These are phyloP conservation scores for Alisma plantagoaquatica DNA, from an alignment of 106 monocot genomes.

Conservation along the genomic window DNA sequence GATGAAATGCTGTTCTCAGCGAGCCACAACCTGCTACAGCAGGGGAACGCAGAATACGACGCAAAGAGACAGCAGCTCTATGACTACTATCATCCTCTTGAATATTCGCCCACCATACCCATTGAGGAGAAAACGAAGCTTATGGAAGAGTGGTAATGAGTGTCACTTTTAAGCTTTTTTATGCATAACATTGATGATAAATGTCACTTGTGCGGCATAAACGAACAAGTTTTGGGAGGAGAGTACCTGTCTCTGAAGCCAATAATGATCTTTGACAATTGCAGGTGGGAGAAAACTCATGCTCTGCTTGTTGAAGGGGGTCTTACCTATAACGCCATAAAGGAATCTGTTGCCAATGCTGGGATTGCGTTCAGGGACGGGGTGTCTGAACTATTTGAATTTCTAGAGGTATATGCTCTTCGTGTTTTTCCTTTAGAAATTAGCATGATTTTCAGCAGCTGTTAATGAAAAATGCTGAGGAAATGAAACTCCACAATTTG, in stretches of 20 bases:
- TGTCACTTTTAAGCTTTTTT: not conserved
- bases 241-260: too few species aligned
- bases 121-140: conserved; percentile 73
- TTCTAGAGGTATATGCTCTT: conserved; percentile 40
- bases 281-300: conserved; percentile 88
- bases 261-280: not conserved
- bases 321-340: conserved; percentile 56
- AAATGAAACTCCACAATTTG: conserved; percentile 3
- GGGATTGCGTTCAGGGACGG: conserved; percentile 74
- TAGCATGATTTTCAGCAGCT: not conserved
- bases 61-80: conserved; percentile 56
- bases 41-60: conserved; percentile 59
- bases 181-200: not conserved
- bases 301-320: conserved; percentile 80
- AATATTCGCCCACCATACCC: conserved; percentile 63
- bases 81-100: conserved; percentile 72
- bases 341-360: conserved; percentile 50
- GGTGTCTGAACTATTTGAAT: conserved; percentile 55
- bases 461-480: not conserved
- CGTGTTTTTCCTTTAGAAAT: not conserved
- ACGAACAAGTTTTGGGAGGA: not conserved
- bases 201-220: not conserved
- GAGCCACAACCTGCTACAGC: conserved; percentile 66
- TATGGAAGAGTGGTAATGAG: conserved; percentile 74
- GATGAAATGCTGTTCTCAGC: conserved; percentile 22